phyloP scores from a whole-genome alignment of 1,139 yeast genomes.

The Yamadazyma songkhlaensis region DNA sequence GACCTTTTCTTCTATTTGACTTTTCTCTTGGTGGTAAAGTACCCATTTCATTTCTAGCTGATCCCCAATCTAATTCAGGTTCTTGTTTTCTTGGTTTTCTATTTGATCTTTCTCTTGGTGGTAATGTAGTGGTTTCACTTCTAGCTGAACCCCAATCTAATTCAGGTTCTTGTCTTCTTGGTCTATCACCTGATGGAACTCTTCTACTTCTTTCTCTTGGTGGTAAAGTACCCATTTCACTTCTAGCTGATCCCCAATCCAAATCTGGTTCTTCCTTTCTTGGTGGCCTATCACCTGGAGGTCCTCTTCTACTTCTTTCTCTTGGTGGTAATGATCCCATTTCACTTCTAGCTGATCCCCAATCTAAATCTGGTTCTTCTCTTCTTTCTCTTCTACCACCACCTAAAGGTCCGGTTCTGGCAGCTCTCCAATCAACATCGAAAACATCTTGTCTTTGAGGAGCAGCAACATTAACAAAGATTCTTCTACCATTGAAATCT shows the following conservation, averaged over 20 bases:
- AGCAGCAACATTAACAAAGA: slow-evolving; percentile 88
- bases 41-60: slow-evolving; percentile 41
- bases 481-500: slow-evolving; percentile 70
- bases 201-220: slow-evolving; percentile 40
- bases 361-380: slow-evolving; percentile 52
- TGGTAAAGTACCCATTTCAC: slow-evolving; percentile 28
- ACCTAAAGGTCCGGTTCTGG: slow-evolving; percentile 36
- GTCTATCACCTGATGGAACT: slow-evolving; percentile 22
- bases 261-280: slow-evolving; percentile 50
- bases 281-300: slow-evolving; percentile 36
- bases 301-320: slow-evolving; percentile 19
- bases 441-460: slow-evolving; percentile 59
- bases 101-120: slow-evolving; percentile 22
- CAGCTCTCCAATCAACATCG: slow-evolving; percentile 46
- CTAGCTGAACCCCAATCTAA: slow-evolving; percentile 56
- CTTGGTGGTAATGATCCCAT: slow-evolving; percentile 27
- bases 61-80: slow-evolving; percentile 61
- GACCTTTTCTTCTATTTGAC: slow-evolving; percentile 36
- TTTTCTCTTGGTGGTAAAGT: slow-evolving; percentile 36
- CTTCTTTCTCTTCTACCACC: slow-evolving; percentile 27
- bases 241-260: slow-evolving; percentile 55
- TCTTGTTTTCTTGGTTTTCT: slow-evolving; percentile 43
- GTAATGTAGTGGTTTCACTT: slow-evolving; percentile 25
- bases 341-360: slow-evolving; percentile 44
- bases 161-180: slow-evolving; percentile 41